Conservation (phyloP, 2,329 filamentous ascomycete genomes). For the Paecilomyces fulvus region DNA sequence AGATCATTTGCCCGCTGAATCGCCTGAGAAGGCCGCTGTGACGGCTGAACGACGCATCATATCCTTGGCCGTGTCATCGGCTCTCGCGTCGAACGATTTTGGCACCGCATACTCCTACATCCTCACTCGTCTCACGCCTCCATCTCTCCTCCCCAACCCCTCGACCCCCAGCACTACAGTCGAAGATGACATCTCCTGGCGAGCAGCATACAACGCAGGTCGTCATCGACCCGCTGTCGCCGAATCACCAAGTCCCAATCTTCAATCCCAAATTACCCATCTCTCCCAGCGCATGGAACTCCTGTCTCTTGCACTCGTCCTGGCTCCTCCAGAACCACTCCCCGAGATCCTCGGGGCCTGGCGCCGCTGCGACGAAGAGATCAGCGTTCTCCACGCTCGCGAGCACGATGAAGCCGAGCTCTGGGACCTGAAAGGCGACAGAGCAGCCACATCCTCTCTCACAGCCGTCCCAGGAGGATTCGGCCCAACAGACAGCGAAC, state of each 20-base stretch:
- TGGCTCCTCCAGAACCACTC: conserved; percentile 48
- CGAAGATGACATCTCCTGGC: conserved; percentile 55
- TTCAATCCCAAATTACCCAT: conserved; percentile 41
- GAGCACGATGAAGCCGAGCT: conserved; percentile 49
- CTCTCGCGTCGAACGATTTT: conserved; percentile 37
- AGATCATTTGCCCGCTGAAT: background rate
- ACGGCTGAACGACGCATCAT: conserved; percentile 40
- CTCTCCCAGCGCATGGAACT: conserved; percentile 59
- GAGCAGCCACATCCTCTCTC: conserved; percentile 4
- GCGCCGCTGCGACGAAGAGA: conserved; percentile 56
- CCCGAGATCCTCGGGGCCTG: conserved; percentile 55
- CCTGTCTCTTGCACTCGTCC: conserved; percentile 52
- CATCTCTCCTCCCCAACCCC: conserved; percentile 23
- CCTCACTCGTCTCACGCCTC: conserved; percentile 46
- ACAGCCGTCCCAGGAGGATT: conserved; percentile 36
- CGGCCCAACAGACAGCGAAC: conserved; percentile 34
- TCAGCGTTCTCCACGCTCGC: conserved; percentile 44
- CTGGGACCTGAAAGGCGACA: conserved; percentile 50
- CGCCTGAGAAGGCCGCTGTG: conserved; percentile 19
- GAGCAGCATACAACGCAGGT: conserved; percentile 54
- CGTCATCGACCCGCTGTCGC: conserved; percentile 38
- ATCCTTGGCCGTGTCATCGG: conserved; percentile 38
- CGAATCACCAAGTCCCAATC: conserved; percentile 20
- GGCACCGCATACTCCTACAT: conserved; percentile 61
- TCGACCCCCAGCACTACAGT: conserved; percentile 18